Evolutionary conservation across 2,329 filamentous ascomycete genomes (phyloP).

Genomic region (Oidium heveae): DNA sequence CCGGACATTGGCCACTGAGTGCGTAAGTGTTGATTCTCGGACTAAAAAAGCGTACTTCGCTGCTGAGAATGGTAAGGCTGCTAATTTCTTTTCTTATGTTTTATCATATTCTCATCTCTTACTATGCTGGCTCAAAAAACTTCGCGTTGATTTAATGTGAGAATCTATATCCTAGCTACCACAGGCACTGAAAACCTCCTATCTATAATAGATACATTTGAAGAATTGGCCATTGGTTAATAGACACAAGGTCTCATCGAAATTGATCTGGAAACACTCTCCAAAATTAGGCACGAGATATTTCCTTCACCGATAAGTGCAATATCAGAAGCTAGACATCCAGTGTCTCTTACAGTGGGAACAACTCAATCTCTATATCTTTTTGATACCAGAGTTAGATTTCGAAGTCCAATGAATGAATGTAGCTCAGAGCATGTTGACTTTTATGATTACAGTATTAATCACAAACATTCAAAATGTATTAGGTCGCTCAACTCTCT

Average conservation of each 20-base stretch:
- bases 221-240: constrained; percentile 4
- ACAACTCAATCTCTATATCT: constrained; percentile 63
- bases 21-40: constrained; percentile 51
- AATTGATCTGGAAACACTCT: constrained; percentile 52
- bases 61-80: constrained; percentile 36
- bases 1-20: constrained; percentile 52
- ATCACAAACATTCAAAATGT: constrained; percentile 8
- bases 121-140: not conserved
- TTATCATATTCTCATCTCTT: not conserved
- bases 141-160: not conserved
- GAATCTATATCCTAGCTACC: not conserved
- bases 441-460: constrained; percentile 9
- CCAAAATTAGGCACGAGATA: constrained; percentile 38
- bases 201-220: no score
- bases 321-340: constrained; percentile 41
- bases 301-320: constrained; percentile 71
- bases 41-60: constrained; percentile 53
- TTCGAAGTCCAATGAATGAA: constrained; percentile 8
- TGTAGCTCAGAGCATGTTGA: constrained; percentile 3
- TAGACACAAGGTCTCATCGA: constrained; percentile 36
- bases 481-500: constrained; percentile 8
- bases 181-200: no score
- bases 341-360: constrained; percentile 56
- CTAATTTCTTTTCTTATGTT: not conserved
- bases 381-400: constrained; percentile 40